A percentile compares a stretch with the other conserved stretches of the same genome.
Conservation (phyloP, 2,329 filamentous ascomycete species). For the Calonectria hongkongensis region DNA sequence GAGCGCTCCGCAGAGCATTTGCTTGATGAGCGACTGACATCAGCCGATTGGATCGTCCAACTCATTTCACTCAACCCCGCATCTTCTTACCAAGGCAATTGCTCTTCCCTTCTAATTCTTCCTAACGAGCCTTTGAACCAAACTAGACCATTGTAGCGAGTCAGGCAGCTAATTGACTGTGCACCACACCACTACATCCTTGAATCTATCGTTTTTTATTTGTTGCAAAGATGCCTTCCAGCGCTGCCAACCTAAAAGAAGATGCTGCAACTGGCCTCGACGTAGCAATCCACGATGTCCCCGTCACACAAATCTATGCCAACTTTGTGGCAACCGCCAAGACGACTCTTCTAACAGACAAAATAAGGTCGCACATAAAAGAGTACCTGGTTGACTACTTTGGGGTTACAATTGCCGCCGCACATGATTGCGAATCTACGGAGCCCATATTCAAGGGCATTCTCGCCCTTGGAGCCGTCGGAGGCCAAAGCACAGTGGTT, state of each 20-base stretch:
- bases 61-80: constrained; percentile 19
- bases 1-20: neutral
- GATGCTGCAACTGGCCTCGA: too few species aligned
- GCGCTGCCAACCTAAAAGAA: neutral
- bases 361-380: constrained; percentile 6
- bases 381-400: constrained; percentile 14
- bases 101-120: neutral
- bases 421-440: constrained; percentile 13
- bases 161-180: neutral
- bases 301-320: constrained; percentile 6
- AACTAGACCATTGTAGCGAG: neutral
- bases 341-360: neutral
- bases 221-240: neutral
- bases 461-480: neutral
- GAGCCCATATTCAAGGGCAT: constrained; percentile 7
- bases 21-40: neutral
- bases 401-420: constrained; percentile 14
- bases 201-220: neutral
- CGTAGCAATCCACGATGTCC: neutral
- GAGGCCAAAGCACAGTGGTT: constrained; percentile 1
- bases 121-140: neutral
- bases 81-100: constrained; percentile 8
- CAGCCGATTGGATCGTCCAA: constrained; percentile 12
- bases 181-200: too few species aligned
- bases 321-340: constrained; percentile 10